Base-by-base conservation (phyloP, 2,329 filamentous ascomycete genomes). In the Rutstroemia sp. region DNA sequence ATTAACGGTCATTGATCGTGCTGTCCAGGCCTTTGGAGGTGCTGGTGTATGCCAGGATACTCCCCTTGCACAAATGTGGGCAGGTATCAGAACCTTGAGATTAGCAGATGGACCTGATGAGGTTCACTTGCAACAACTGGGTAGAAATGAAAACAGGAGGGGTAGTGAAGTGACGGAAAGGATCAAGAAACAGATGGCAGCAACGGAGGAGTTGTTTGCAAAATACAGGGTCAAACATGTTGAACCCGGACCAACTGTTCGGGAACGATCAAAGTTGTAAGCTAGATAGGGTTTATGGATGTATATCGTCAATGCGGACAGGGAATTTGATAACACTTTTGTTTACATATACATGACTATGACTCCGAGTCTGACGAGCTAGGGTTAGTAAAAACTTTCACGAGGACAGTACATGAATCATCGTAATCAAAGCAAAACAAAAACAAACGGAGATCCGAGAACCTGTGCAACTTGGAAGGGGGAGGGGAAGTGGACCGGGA, bases 31-130 rank as follows among this genome's bases (percentile, higher is more conserved):
- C 0, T 96, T 92, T 67, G 94, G 94, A 58, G 94, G 86, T 58
- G 90, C 88, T 4, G 94, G 94, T 69, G 87, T 99, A 49, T 88
- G 84, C 68, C 94, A 97, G 77, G 94, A 99, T 69, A 97, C 94
- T 1, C 94, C 94, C 19, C 77, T 99, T 61, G 92, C 91, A 12
- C 80, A 78, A 69, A 86, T 92, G 82, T 95, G 89, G 84, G 84
- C 89, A 19, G 76, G 80, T 59, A 88, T 91, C 67, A 79, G 91
- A 57, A 96, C 92, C 6, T 78, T 96, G 72, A 80, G 89, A 59
- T 82, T 96, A 64, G 91, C 90, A 0, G 94, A 99, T 73, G 94
- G 94, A 0, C 94, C 94, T 0, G 94, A 99, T 73, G 94, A 99
- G 82, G 94, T 97, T 59, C 94, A 95, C 72, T 73, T 92, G 63